Evolutionary conservation across 2,329 filamentous ascomycete genomes (phyloP), one percentile per base, ranked within the genome.

Genomic region (Shiraia bambusicola): DNA sequence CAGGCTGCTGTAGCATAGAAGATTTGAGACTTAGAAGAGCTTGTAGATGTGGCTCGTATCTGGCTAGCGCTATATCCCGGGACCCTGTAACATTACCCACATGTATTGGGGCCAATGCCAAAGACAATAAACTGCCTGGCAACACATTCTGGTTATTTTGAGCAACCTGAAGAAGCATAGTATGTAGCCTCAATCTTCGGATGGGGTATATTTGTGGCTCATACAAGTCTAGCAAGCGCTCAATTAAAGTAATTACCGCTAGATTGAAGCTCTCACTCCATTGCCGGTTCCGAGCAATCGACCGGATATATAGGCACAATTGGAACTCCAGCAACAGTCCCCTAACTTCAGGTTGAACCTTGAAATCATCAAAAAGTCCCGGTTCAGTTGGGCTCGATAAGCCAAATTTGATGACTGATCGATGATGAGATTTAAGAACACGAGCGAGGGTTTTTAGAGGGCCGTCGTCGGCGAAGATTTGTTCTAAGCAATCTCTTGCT

Each of bases 131-230:
- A 3, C 37, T 34, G 43, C 60, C 24, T 51, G 51, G 36, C 30
- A 86, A 63, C 22, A 82, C 71, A 54, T 85, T 78, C 49, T 86
- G 81, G 13, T 86, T 69, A 1, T 81, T 77, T 2, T 80, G 78
- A 7, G 75, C 76, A 25, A 69, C 49, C 34, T 66, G 64, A 10
- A 68, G 49, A 25, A 67, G 43, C 7, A 54, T 34, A 6, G 59
- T 37, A 5, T 31, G 47, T 13, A 61, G 42, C 32, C 69, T 59
- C 28, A 59, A 47, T 14, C 58, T 54, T 33, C 68, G 59, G 27
- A 72, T 34, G 2, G 69, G 69, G 34, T 61, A 69, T 3, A 38
- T 28, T 6, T 49, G 28, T 3, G 47, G 34, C 2, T 37, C 26
- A 27, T 72, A 72, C 9, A 70, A 32, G 3, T 56, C 47, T 8